These are phyloP conservation scores for Venturia pyrina DNA, from an alignment of 2,329 filamentous ascomycete species.

Conservation along the genomic window DNA sequence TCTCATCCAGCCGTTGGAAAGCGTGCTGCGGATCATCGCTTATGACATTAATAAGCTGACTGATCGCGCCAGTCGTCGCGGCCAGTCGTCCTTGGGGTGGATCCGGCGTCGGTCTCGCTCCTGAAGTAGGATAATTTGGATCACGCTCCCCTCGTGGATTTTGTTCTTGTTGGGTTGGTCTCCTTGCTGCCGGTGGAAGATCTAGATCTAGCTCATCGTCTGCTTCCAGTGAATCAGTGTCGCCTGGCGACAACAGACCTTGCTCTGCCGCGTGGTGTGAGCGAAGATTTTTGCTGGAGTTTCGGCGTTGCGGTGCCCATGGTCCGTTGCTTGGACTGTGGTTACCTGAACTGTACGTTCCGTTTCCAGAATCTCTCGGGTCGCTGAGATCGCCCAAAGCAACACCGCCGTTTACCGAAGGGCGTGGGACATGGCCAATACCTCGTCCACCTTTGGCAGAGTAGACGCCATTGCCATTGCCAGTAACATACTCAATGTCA, in stretches of 20 bases:
- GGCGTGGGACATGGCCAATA: constrained; percentile 66
- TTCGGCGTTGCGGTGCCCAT: constrained; percentile 6
- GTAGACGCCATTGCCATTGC: constrained; percentile 39
- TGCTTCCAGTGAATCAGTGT: constrained; percentile 36
- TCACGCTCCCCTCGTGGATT: constrained; percentile 9
- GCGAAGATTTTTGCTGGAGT: constrained; percentile 24
- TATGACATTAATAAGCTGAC: constrained; percentile 65
- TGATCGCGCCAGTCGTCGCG: constrained; percentile 67
- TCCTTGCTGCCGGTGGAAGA: constrained; percentile 46
- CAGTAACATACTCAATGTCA: constrained; percentile 65
- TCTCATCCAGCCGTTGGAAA: constrained; percentile 89
- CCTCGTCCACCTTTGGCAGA: constrained; percentile 69
- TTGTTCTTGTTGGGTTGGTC: constrained; percentile 21
- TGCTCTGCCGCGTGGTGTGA: constrained; percentile 41
- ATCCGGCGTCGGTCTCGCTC: constrained; percentile 18
- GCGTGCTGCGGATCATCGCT: constrained; percentile 81
- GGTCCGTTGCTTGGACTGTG: constrained; percentile 6
- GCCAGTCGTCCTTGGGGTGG: constrained; percentile 26
- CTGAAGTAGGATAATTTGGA: constrained; percentile 31
- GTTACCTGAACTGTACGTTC: constrained; percentile 39
- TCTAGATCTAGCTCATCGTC: constrained; percentile 47
- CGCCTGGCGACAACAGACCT: constrained; percentile 42
- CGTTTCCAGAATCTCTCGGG: constrained; percentile 29
- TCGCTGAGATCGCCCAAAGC: constrained; percentile 29
- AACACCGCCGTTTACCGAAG: constrained; percentile 41